phyloP scores from a whole-genome alignment of 163 green algal genomes.

The Scenedesmus sp. region DNA sequence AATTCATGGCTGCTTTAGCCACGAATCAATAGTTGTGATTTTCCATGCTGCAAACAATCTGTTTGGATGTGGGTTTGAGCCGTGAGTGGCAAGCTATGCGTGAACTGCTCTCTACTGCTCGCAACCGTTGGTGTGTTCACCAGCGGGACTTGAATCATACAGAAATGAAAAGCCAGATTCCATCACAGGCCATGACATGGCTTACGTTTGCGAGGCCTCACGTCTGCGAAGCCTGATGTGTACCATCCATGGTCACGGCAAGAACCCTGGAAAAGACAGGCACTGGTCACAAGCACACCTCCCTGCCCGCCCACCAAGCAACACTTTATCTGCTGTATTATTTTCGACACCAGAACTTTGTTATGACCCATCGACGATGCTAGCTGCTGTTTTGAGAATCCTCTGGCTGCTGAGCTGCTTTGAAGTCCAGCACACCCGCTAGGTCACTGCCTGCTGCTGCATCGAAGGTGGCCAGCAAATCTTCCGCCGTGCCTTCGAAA shows the following conservation, averaged over 20 bases:
- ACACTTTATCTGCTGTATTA: too few relatives aligned
- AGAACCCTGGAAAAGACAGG: constrained; percentile 1
- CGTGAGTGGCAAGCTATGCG: neutral
- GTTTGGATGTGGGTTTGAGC: neutral
- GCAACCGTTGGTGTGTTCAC: neutral
- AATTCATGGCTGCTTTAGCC: constrained; percentile 3
- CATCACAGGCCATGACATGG: neutral
- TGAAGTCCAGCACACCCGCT: constrained; percentile 29
- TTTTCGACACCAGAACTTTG: too few relatives aligned
- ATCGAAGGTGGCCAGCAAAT: constrained; percentile 41
- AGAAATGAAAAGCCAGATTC: neutral
- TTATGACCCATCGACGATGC: neutral
- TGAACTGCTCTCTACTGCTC: neutral
- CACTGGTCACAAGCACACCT: neutral
- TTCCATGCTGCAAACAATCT: neutral
- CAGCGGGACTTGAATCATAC: neutral
- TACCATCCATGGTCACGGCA: neutral
- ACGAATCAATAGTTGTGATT: neutral
- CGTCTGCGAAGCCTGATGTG: neutral
- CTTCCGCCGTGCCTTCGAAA: constrained; percentile 6
- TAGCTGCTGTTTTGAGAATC: neutral
- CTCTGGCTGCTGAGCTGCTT: neutral
- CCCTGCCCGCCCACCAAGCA: neutral
- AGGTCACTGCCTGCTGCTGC: constrained; percentile 36
- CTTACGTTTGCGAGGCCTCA: neutral